phyloP scores from a whole-genome alignment of 345 rosid genomes.

The Mercurialis annua region DNA sequence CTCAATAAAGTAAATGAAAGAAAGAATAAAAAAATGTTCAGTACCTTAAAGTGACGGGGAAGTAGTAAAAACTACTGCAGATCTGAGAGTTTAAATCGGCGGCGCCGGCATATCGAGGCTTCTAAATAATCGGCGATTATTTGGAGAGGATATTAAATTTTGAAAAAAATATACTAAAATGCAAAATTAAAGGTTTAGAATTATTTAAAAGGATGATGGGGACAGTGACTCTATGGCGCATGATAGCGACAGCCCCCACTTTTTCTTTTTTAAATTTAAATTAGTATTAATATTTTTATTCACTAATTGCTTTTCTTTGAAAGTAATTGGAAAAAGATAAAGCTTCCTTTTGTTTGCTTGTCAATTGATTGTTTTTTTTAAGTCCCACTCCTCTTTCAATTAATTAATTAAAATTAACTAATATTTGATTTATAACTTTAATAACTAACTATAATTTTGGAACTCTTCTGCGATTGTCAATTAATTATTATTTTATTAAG shows the following conservation, averaged over 20 bases:
- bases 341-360: slow-evolving; percentile 29
- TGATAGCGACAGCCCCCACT: slow-evolving; percentile 30
- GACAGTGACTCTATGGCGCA: slow-evolving; percentile 41
- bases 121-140: slow-evolving; percentile 40
- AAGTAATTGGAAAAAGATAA: slow-evolving; percentile 10
- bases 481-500: neutral
- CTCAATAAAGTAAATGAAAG: slow-evolving; percentile 30
- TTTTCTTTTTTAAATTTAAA: neutral
- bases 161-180: neutral
- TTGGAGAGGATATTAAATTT: slow-evolving; percentile 17
- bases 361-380: neutral
- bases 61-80: neutral
- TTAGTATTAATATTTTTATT: neutral
- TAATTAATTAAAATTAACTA: neutral
- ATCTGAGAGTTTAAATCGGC: slow-evolving; percentile 30
- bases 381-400: neutral
- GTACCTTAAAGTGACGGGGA: slow-evolving; percentile 33
- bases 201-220: slow-evolving; percentile 35
- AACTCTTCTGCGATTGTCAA: neutral
- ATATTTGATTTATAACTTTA: neutral
- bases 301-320: neutral
- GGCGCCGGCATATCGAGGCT: slow-evolving; percentile 43
- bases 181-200: slow-evolving; percentile 8
- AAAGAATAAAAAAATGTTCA: neutral
- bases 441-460: neutral